phyloP scores from a whole-genome alignment of 1,284 basidiomycete species.

The Ceratobasidium sp. region DNA sequence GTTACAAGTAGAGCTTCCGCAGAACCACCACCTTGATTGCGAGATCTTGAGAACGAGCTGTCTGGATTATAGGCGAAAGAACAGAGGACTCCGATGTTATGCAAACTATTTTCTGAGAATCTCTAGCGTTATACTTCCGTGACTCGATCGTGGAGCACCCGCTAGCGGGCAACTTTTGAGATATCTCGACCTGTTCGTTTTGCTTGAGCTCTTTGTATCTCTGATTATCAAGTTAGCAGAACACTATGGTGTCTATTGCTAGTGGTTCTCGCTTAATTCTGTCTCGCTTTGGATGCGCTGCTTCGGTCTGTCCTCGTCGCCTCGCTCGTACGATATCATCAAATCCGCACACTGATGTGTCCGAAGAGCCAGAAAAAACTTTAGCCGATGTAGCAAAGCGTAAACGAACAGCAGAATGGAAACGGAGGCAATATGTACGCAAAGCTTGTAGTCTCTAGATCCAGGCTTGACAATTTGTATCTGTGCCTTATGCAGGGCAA shows the following conservation, averaged over 20 bases:
- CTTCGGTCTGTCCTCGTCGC: neutral
- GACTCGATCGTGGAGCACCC: no score
- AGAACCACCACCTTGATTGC: no score
- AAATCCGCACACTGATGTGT: constrained; percentile 24
- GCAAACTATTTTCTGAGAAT: no score
- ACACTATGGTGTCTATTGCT: neutral
- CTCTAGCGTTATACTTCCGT: no score
- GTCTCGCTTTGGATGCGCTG: neutral
- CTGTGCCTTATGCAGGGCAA: neutral
- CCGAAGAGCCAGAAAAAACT: constrained; percentile 4
- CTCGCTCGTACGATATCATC: constrained; percentile 12
- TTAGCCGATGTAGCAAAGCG: constrained; percentile 11
- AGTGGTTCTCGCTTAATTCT: neutral
- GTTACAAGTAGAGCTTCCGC: no score
- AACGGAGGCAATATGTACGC: constrained; percentile 76
- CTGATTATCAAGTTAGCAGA: neutral
- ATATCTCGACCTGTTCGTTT: neutral
- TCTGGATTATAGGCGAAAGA: no score
- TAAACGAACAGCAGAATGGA: constrained; percentile 76
- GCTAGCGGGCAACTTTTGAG: neutral
- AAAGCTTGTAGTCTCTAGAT: neutral
- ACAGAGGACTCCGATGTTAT: no score
- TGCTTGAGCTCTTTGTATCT: neutral
- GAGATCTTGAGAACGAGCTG: no score
- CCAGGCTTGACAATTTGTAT: neutral